These are phyloP conservation scores for Schizophyllum amplum DNA, from an alignment of 1,284 basidiomycete species.

Conservation along the genomic window DNA sequence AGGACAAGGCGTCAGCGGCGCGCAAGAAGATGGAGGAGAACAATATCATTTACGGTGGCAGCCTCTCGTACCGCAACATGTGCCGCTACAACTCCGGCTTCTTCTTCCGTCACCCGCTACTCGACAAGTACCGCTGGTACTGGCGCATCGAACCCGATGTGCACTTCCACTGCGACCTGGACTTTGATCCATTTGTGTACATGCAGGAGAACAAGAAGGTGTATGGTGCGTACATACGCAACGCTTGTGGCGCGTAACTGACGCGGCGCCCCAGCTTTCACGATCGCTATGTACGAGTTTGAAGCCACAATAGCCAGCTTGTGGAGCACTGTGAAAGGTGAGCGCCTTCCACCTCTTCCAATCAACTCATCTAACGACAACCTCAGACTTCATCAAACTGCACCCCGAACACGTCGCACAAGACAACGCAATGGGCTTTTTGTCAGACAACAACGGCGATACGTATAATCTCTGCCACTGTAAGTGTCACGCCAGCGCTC, in stretches of 20 bases:
- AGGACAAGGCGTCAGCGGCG: conserved; percentile 42
- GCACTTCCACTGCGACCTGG: conserved; percentile 68
- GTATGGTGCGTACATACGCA: conserved; percentile 36
- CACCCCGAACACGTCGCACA: conserved; percentile 55
- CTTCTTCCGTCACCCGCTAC: conserved; percentile 62
- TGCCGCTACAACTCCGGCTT: conserved; percentile 73
- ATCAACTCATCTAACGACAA: conserved; percentile 3
- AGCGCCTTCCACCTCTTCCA: not conserved
- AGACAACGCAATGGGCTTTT: conserved; percentile 62
- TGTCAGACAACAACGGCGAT: conserved; percentile 61
- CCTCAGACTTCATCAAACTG: conserved; percentile 20
- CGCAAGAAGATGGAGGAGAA: conserved; percentile 43
- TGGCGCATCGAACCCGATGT: conserved; percentile 63
- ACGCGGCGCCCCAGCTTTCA: conserved; percentile 32
- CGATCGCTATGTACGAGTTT: conserved; percentile 73
- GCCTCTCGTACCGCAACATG: conserved; percentile 40
- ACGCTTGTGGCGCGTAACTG: not conserved
- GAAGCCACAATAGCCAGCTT: conserved; percentile 67
- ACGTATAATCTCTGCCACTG: conserved; percentile 75
- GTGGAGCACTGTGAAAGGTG: conserved; percentile 37
- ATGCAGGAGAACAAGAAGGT: conserved; percentile 70
- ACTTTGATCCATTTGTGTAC: conserved; percentile 68
- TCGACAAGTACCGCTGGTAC: conserved; percentile 65
- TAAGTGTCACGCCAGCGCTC: conserved; percentile 25
- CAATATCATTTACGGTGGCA: conserved; percentile 46